These are phyloP conservation scores for Oryza glaberrima DNA, from an alignment of 176 grass and related monocot species.

Conservation along the genomic window DNA sequence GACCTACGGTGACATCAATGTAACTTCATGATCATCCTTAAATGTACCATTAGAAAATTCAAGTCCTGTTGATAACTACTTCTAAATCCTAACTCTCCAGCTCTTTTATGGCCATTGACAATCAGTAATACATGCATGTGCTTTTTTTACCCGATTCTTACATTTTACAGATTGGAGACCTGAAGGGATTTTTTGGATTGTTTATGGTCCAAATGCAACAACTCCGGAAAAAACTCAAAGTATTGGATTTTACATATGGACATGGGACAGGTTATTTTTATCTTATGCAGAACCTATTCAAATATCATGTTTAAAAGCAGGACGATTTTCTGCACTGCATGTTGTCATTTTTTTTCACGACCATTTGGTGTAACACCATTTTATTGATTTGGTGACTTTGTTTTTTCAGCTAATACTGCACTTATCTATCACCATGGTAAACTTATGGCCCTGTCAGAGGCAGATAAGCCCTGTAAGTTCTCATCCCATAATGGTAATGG, in stretches of 20 bases:
- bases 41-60: not conserved
- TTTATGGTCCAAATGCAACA: conserved; percentile 94
- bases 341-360: not conserved
- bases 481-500: not conserved
- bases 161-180: conserved; percentile 73
- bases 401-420: conserved; percentile 83
- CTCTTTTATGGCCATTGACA: not conserved
- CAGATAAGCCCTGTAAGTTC: conserved; percentile 95
- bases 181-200: conserved; percentile 93
- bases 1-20: not conserved
- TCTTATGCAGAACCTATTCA: conserved; percentile 6
- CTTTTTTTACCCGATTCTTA: not conserved
- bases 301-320: not conserved
- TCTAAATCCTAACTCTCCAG: not conserved
- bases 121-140: not conserved
- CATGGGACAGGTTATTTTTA: conserved; percentile 66
- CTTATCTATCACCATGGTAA: conserved; percentile 96
- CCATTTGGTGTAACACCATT: not conserved
- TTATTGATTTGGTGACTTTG: not conserved
- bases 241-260: conserved; percentile 91
- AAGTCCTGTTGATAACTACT: too few relatives aligned
- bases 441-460: conserved; percentile 88
- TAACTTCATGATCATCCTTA: conserved; percentile 2
- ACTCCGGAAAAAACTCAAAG: conserved; percentile 74
- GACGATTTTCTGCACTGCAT: not conserved